Base-by-base conservation (phyloP, 2,329 filamentous ascomycete genomes). In the Didymella glomerata region DNA sequence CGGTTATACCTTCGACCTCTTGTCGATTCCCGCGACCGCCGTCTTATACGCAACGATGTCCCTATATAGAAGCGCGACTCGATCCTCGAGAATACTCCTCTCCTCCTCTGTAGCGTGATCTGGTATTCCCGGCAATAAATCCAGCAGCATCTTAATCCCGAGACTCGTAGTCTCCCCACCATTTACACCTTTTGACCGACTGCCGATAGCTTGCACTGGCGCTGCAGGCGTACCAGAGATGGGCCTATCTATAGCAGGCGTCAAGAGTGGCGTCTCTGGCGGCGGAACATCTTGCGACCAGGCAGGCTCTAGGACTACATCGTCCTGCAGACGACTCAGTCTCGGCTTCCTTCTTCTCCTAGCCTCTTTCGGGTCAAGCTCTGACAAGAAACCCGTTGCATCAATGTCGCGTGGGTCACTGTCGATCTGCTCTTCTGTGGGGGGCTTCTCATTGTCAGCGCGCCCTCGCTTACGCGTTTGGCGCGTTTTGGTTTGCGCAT, bases 381-480 rank as follows among this genome's bases (percentile, higher is more conserved):
- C 57, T 1, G 52, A 55, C 7, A 60, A 20, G 10, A 60, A 60
- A 1, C 57, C 57, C 8, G 57, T 60, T 0, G 51, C 57, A n/a
- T 60, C 57, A 6, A 60, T 60, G 14, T 60, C 52, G 4, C 57
- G 47, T 1, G 57, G 57, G 11, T 60, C 57, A 2, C 40, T 38
- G 24, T 60, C 57, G 14, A 60, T 40, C 27, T 60, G 57, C 2
- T 55, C 57, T 18, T 55, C 25, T 2, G 18, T 34, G 0, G 52
- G 57, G 13, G 41, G 27, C 1, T 45, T 36, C 8, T 54, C 47
- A 0, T 27, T n/a, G 2, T 52, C 44, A 2, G 32, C 18, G 18
- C 44, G 48, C n/a, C 44, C 47, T 6, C 42, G 48, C 16, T 38
- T 52, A 11, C 53, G 48, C 1, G 48, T 57, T 11, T 45, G 55